These are phyloP conservation scores for Rhipidocladum racemiflorum DNA, from an alignment of 176 grass and related monocot species.

Conservation along the genomic window DNA sequence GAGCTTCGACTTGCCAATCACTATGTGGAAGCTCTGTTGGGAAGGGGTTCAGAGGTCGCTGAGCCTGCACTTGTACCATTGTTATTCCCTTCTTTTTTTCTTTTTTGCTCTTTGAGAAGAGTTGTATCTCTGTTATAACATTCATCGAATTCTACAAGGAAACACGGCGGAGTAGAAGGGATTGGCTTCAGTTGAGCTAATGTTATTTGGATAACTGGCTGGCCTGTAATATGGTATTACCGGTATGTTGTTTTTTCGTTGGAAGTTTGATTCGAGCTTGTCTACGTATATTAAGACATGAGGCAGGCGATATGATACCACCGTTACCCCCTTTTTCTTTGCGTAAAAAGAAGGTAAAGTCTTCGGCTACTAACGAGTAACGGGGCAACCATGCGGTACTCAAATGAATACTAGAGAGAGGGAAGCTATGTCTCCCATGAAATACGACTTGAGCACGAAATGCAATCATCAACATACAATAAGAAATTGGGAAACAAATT, in stretches of 20 bases:
- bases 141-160: constrained; percentile 1
- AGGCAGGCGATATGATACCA: too few species aligned
- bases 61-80: constrained; percentile 2
- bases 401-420: too few species aligned
- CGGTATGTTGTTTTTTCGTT: background rate
- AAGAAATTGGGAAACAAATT: too few species aligned
- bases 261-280: background rate
- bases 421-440: too few species aligned
- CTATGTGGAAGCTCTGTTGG: background rate
- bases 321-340: too few species aligned
- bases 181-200: background rate
- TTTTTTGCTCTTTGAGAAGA: background rate
- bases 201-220: constrained; percentile 21
- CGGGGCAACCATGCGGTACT: too few species aligned
- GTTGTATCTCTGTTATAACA: background rate
- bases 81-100: background rate
- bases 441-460: too few species aligned
- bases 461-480: too few species aligned
- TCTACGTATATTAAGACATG: background rate
- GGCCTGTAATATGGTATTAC: constrained; percentile 6
- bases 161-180: background rate
- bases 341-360: too few species aligned
- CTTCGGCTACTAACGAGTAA: too few species aligned
- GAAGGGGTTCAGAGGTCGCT: background rate
- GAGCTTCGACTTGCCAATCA: constrained; percentile 8